phyloP scores from a whole-genome alignment of 2,329 filamentous ascomycete species.

The Cladophialophora yegresii region DNA sequence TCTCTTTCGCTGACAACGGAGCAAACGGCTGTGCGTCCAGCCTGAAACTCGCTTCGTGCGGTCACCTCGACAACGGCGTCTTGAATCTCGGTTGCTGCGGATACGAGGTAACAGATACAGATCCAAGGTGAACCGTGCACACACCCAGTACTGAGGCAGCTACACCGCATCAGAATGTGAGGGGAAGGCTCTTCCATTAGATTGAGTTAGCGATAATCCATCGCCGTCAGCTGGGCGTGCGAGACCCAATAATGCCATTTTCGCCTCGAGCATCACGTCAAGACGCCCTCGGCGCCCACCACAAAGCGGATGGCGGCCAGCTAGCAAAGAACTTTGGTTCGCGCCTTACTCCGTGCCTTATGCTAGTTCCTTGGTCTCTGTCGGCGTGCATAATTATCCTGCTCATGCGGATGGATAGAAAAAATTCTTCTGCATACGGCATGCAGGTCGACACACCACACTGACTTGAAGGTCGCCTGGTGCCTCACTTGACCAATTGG shows the following conservation, averaged over 20 bases:
- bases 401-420: not conserved
- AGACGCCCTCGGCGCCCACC: not conserved
- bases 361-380: too few relatives aligned
- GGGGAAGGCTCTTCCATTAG: conserved; percentile 2
- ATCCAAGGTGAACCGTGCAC: not conserved
- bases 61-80: conserved; percentile 18
- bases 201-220: not conserved
- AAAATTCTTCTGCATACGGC: conserved; percentile 15
- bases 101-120: conserved; percentile 22
- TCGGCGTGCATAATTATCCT: not conserved
- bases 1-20: conserved; percentile 1
- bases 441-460: not conserved
- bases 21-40: not conserved
- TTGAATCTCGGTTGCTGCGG: conserved; percentile 18
- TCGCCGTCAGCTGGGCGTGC: conserved; percentile 14
- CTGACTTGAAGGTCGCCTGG: not conserved
- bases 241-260: conserved; percentile 21
- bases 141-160: too few relatives aligned
- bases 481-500: not conserved
- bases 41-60: conserved; percentile 22
- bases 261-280: conserved; percentile 8
- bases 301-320: not conserved
- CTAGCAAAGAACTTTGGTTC: conserved; percentile 11
- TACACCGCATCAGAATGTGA: not conserved
- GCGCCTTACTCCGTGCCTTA: not conserved